These are phyloP conservation scores for Aspergillus egyptiacus DNA, from an alignment of 495 filamentous ascomycete species.

Conservation along the genomic window DNA sequence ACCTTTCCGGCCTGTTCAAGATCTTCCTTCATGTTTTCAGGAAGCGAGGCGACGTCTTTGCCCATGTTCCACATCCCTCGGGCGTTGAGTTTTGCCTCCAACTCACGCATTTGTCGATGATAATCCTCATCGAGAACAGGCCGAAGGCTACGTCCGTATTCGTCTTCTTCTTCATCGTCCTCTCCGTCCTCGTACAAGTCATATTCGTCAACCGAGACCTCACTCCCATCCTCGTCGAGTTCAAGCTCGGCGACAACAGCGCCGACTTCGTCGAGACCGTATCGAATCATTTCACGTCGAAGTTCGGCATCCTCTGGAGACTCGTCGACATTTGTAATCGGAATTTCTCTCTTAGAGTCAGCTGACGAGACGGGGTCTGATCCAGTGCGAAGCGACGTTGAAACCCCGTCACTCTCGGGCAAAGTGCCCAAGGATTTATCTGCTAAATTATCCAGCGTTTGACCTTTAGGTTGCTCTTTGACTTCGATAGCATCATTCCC, in stretches of 20 bases:
- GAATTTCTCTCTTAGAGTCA: conserved; percentile 24
- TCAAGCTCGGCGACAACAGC: conserved; percentile 90
- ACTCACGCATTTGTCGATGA: conserved; percentile 68
- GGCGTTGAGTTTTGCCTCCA: conserved; percentile 66
- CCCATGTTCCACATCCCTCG: conserved; percentile 49
- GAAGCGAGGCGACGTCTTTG: conserved; percentile 35
- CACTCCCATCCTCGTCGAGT: conserved; percentile 62
- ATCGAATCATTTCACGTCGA: conserved; percentile 87
- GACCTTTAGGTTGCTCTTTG: neutral
- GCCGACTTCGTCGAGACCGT: conserved; percentile 76
- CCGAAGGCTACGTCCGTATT: conserved; percentile 62
- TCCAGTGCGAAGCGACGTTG: conserved; percentile 4
- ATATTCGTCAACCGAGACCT: conserved; percentile 50
- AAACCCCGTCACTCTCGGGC: neutral
- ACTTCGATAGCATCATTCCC: neutral
- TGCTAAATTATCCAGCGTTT: neutral
- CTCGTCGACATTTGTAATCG: conserved; percentile 52
- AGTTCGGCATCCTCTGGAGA: conserved; percentile 71
- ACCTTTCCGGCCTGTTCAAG: conserved; percentile 23
- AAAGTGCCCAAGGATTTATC: neutral
- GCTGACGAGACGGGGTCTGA: conserved; percentile 19
- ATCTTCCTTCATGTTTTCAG: conserved; percentile 29
- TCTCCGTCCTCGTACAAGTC: conserved; percentile 51
- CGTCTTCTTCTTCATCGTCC: conserved; percentile 57
- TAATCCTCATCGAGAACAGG: conserved; percentile 65